phyloP scores from a whole-genome alignment of 1,284 basidiomycete species.

The Cryptococcus neoformans region DNA sequence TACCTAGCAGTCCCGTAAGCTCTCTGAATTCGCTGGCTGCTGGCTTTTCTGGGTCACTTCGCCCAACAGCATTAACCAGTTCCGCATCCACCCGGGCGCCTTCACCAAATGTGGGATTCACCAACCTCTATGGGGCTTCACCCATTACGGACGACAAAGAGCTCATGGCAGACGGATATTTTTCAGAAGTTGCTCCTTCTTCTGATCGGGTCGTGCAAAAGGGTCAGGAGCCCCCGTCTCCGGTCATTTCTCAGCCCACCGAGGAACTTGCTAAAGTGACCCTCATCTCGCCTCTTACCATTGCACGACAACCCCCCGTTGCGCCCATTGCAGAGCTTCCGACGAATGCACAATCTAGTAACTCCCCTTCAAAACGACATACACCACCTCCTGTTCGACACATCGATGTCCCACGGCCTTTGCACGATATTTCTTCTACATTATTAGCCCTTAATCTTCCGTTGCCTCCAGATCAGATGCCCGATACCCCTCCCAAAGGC shows the following conservation, averaged over 20 bases:
- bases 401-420: slow-evolving; percentile 15
- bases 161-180: too few relatives aligned
- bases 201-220: background rate
- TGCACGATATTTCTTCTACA: background rate
- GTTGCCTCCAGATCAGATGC: slow-evolving; percentile 38
- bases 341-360: too few relatives aligned
- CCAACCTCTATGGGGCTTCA: background rate
- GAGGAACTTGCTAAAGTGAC: background rate
- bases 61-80: background rate
- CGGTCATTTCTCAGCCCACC: background rate
- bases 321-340: too few relatives aligned
- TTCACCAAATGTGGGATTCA: background rate
- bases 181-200: too few relatives aligned
- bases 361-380: slow-evolving; percentile 21
- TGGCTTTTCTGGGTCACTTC: background rate
- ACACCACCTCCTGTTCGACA: slow-evolving; percentile 19
- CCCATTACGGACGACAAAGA: background rate
- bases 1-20: background rate
- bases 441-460: slow-evolving; percentile 24
- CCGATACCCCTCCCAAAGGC: slow-evolving; percentile 12
- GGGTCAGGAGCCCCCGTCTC: background rate
- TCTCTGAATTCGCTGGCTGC: background rate
- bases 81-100: slow-evolving; percentile 1
- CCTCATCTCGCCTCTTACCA: slow-evolving; percentile 2
- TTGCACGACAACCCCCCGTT: background rate